Conservation (phyloP, 129 eudicot genomes). For the Helianthus tuberosus region DNA sequence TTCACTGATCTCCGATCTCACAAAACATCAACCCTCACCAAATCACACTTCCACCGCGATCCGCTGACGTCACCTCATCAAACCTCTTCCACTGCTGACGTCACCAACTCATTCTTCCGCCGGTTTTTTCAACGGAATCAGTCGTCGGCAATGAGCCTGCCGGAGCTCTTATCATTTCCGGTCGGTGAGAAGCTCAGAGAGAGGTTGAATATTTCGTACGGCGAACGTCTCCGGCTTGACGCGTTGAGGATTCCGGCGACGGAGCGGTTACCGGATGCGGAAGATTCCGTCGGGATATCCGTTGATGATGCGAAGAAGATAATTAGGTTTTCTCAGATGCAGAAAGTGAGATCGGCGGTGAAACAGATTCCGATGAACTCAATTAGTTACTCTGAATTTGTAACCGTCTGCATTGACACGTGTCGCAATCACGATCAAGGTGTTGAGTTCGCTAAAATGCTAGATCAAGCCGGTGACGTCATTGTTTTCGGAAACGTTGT, state of each 20-base stretch:
- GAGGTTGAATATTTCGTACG: slow-evolving; percentile 35
- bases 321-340: slow-evolving; percentile 50
- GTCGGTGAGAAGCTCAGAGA: slow-evolving; percentile 59
- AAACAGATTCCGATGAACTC: slow-evolving; percentile 46
- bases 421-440: slow-evolving; percentile 51
- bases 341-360: slow-evolving; percentile 48
- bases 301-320: slow-evolving; percentile 57
- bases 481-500: slow-evolving; percentile 71
- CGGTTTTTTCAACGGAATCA: slow-evolving; percentile 54
- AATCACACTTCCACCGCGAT: slow-evolving; percentile 34
- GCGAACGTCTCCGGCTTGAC: slow-evolving; percentile 44
- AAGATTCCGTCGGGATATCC: slow-evolving; percentile 29
- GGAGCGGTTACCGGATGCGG: slow-evolving; percentile 21
- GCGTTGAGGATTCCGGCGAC: slow-evolving; percentile 40
- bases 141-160: slow-evolving; percentile 30
- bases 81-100: slow-evolving; percentile 4
- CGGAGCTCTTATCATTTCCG: slow-evolving; percentile 49
- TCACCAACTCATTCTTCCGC: slow-evolving; percentile 27
- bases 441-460: slow-evolving; percentile 54
- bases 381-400: slow-evolving; percentile 52
- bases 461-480: slow-evolving; percentile 75
- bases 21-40: slow-evolving; percentile 19
- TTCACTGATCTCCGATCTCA: slow-evolving; percentile 25
- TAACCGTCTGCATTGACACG: slow-evolving; percentile 42
- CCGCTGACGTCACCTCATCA: slow-evolving; percentile 30